Evolutionary conservation across 805 yeast species (phyloP), one percentile per base, ranked within the genome.

Genomic region (Brettanomyces nanus): DNA sequence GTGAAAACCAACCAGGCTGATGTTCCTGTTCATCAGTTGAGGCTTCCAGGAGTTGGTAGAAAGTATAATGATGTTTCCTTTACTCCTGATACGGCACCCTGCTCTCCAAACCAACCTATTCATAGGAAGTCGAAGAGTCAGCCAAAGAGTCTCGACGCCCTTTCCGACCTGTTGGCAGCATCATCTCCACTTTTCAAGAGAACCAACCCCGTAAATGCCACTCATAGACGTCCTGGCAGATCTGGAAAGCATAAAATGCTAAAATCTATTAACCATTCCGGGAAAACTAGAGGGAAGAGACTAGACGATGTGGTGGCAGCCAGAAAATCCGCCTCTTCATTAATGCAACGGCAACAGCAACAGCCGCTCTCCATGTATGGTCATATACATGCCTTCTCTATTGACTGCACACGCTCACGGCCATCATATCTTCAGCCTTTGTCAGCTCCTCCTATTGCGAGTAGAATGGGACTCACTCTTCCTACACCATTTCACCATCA

Each of bases 1-100:
- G 65, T 67, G 31, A 62, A 62, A 39, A 72, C 77, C 1, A 65
- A 71, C 44, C 77, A 73, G 49, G 56, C 59, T 1, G 47, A 51
- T 5, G 58, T 56, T 3, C 62, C 67, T 5, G 42, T 63, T 14
- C 34, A 42, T 19, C 52, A 55, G 15, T 51, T 66, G 32, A 48
- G 58, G 40, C 47, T 55, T n/a, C 44, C 46, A 26, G 7, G 22
- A 42, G 19, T 6, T 17, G 5, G 23, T 10, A 14, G 17, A 13
- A 13, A 17, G 14, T 19, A 19, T 26, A 19, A 26, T 28, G 17
- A 6, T 17, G n/a, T 13, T 14, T n/a, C 4, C 13, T n/a, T n/a
- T n/a, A n/a, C n/a, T n/a, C n/a, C n/a, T n/a, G 31, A 10, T 17
- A 17, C 38, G 4, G 13, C 18, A 13, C 33, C 33, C 6, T 28